Percentiles rank a stretch among this genome's conserved stretches.
Evolutionary conservation across 441 rosid genomes (phyloP).

Genomic region (Syzygium syzygioides): DNA sequence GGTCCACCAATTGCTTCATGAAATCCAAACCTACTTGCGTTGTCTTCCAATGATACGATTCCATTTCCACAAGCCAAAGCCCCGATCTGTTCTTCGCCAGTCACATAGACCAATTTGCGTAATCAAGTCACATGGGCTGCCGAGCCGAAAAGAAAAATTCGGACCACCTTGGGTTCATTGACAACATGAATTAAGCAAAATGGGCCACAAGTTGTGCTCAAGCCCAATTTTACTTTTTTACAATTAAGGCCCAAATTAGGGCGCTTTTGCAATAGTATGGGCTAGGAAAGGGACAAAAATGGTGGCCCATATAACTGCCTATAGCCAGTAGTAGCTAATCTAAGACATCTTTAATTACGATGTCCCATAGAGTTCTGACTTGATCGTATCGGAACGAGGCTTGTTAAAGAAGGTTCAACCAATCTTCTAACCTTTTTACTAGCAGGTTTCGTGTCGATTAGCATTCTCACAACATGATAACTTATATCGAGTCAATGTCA

Average conservation of each 20-base stretch:
- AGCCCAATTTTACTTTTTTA: not conserved
- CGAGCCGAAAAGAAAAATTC: not conserved
- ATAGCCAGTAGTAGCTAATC: not conserved
- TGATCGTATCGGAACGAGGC: not conserved
- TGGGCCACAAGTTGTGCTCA: not conserved
- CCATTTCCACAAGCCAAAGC: not conserved
- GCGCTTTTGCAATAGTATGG: too few relatives aligned
- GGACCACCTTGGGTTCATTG: not conserved
- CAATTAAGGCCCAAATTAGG: too few relatives aligned
- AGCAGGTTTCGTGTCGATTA: not conserved
- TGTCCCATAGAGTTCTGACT: not conserved
- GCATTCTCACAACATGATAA: rapidly evolving
- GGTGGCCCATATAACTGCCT: not conserved
- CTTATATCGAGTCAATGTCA: not conserved
- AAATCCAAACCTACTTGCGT: not conserved
- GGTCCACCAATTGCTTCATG: not conserved
- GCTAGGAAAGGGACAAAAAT: too few relatives aligned
- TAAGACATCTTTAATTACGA: not conserved
- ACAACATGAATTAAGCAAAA: too few relatives aligned
- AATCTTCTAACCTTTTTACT: not conserved
- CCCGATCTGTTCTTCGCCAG: not conserved
- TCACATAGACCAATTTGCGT: not conserved
- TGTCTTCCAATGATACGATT: not conserved
- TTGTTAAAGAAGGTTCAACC: not conserved
- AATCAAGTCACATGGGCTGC: not conserved